Conservation (phyloP, 768 basidiomycete species). For the Rhodocollybia butyracea region DNA sequence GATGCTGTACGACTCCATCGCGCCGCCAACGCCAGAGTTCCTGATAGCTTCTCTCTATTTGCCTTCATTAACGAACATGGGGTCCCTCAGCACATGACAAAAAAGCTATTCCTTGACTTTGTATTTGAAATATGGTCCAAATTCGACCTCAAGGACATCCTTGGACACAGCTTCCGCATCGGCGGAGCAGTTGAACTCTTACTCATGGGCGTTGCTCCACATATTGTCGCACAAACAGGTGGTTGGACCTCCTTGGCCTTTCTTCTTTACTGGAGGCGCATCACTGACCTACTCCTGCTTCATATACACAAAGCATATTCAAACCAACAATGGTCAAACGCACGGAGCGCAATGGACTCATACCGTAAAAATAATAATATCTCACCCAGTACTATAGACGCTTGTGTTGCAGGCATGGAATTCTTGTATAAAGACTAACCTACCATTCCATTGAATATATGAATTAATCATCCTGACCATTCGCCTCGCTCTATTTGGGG, state of each 20-base stretch:
- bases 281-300: conserved; percentile 18
- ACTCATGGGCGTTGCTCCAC: conserved; percentile 22
- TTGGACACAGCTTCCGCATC: conserved; percentile 25
- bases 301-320: neutral
- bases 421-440: no score
- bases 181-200: conserved; percentile 26
- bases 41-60: conserved; percentile 18
- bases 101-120: conserved; percentile 9
- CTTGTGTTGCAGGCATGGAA: no score
- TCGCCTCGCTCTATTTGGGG: no score
- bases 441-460: no score
- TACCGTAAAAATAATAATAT: neutral
- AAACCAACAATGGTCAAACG: neutral
- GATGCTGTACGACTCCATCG: conserved; percentile 23
- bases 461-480: no score
- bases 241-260: conserved; percentile 31
- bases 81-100: conserved; percentile 8
- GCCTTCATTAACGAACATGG: neutral
- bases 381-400: no score
- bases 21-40: conserved; percentile 11
- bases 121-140: conserved; percentile 14
- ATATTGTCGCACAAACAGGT: conserved; percentile 29
- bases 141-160: conserved; percentile 4
- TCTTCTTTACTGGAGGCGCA: conserved; percentile 23
- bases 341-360: neutral